These are phyloP conservation scores for Ogataea nonfermentans DNA, from an alignment of 805 yeast species.

Conservation along the genomic window DNA sequence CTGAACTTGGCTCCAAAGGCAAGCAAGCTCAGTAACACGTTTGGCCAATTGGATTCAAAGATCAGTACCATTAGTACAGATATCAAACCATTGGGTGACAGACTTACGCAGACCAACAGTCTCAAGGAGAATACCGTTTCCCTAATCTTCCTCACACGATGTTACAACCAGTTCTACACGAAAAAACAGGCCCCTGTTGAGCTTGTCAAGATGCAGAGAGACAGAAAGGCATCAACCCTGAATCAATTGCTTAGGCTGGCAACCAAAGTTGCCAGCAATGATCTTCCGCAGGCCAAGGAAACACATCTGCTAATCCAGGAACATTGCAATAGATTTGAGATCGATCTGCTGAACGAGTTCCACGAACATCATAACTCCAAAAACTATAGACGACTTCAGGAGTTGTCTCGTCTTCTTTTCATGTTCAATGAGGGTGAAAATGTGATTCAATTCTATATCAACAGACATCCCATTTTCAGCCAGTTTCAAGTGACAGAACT, in stretches of 20 bases:
- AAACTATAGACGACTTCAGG: constrained; percentile 69
- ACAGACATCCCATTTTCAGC: constrained; percentile 70
- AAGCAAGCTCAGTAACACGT: constrained; percentile 43
- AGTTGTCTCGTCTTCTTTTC: constrained; percentile 67
- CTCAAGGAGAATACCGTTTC: constrained; percentile 71
- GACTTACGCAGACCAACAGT: constrained; percentile 62
- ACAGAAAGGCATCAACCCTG: constrained; percentile 64
- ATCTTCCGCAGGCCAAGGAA: constrained; percentile 40
- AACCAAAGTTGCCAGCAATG: constrained; percentile 56
- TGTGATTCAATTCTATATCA: constrained; percentile 78
- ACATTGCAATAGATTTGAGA: constrained; percentile 76
- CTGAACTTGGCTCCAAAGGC: constrained; percentile 46
- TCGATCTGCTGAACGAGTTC: constrained; percentile 63
- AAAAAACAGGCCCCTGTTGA: constrained; percentile 51
- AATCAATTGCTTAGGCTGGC: constrained; percentile 65
- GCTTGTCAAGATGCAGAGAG: constrained; percentile 44
- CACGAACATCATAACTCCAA: constrained; percentile 70
- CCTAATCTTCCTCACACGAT: constrained; percentile 68
- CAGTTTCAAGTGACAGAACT: constrained; percentile 37
- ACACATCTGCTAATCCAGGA: constrained; percentile 53
- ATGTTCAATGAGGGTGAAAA: constrained; percentile 83
- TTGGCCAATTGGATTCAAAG: constrained; percentile 48
- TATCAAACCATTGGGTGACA: constrained; percentile 68
- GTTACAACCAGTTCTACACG: constrained; percentile 75
- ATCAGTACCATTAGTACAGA: constrained; percentile 56